These are phyloP conservation scores for Hirschfeldia incana DNA, from an alignment of 345 rosid species.

Conservation along the genomic window DNA sequence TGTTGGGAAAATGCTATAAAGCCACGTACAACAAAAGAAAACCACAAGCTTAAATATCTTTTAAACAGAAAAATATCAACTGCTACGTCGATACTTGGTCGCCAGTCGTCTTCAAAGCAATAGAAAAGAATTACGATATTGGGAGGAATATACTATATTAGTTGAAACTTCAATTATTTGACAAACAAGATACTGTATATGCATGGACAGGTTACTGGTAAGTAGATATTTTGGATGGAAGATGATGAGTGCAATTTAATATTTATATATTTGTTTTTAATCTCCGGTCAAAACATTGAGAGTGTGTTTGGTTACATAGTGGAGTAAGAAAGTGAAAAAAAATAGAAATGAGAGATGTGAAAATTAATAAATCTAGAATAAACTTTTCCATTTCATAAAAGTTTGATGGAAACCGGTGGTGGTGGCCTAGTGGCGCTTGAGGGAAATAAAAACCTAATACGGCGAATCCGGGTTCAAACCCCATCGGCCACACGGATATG, in stretches of 20 bases:
- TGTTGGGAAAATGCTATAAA: slow-evolving; percentile 4
- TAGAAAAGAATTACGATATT: neutral
- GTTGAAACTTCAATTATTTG: neutral
- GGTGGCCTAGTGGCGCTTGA: no score
- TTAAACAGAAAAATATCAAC: neutral
- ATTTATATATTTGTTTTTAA: neutral
- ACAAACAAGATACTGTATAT: neutral
- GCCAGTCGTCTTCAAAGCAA: neutral
- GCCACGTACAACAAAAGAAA: neutral
- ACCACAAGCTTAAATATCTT: neutral
- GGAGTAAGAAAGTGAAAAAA: neutral
- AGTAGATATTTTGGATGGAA: neutral
- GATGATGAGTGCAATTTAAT: neutral
- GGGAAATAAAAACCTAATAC: no score
- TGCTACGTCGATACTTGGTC: neutral
- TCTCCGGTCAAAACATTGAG: neutral
- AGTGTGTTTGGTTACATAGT: neutral
- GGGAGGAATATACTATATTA: neutral
- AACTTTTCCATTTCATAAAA: no score
- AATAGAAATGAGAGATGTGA: no score
- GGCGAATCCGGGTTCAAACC: no score
- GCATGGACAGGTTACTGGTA: neutral
- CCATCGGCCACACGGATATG: no score
- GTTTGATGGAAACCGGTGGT: no score
- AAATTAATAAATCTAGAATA: no score